phyloP scores from a whole-genome alignment of 2,329 filamentous ascomycete genomes.

The Hypoxylon rubiginosum region DNA sequence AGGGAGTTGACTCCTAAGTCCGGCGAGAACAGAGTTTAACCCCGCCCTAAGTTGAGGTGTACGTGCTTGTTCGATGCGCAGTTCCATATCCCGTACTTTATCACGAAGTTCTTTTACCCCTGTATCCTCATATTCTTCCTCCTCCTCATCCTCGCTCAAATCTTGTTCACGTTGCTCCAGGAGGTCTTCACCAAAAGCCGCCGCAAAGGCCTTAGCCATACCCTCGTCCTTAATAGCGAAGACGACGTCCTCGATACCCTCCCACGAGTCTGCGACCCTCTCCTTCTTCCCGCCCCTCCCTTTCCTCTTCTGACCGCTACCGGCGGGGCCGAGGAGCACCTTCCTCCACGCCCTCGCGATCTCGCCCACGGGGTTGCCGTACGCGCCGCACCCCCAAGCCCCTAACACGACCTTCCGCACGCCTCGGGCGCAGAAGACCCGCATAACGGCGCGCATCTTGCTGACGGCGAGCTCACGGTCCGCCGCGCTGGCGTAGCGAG shows the following conservation, averaged over 20 bases:
- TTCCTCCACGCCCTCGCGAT: constrained; percentile 68
- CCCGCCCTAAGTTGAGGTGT: constrained; percentile 49
- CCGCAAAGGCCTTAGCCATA: constrained; percentile 66
- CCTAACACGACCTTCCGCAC: constrained; percentile 68
- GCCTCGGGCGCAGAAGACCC: constrained; percentile 62
- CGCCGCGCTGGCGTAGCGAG: constrained; percentile 58
- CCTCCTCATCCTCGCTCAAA: constrained; percentile 35
- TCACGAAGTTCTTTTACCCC: constrained; percentile 46
- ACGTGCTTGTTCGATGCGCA: constrained; percentile 42
- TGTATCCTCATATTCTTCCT: constrained; percentile 37
- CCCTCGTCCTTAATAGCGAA: constrained; percentile 69
- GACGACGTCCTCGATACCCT: constrained; percentile 64
- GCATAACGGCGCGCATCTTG: constrained; percentile 71
- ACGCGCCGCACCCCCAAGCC: constrained; percentile 75
- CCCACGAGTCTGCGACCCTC: constrained; percentile 52
- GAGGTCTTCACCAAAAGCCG: constrained; percentile 60
- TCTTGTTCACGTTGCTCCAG: constrained; percentile 48
- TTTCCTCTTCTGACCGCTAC: constrained; percentile 31
- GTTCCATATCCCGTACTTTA: constrained; percentile 50
- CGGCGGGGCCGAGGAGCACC: constrained; percentile 53
- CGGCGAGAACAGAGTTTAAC: constrained; percentile 47
- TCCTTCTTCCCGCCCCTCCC: constrained; percentile 6
- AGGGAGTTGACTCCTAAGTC: constrained; percentile 46
- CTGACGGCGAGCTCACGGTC: constrained; percentile 64
- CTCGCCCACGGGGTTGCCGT: constrained; percentile 72